Base-by-base conservation (phyloP, 805 yeast species). In the Pichia thaimueangensis region DNA sequence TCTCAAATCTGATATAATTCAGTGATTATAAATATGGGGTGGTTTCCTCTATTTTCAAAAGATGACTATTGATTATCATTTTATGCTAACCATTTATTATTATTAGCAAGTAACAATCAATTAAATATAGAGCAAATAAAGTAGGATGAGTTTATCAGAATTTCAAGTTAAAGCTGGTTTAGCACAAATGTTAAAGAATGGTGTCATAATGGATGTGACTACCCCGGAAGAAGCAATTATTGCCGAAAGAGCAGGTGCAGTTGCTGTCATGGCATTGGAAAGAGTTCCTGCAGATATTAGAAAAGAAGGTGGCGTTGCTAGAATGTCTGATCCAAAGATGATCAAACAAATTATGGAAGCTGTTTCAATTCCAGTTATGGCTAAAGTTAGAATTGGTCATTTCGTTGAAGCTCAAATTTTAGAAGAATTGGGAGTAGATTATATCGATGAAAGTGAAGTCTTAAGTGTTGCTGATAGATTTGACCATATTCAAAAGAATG, bases 211-310 rank as follows among this genome's bases (percentile, higher is more conserved):
- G 83, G 83, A 77, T 57, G 93, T 83, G 30, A 86, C 83, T 45
- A 82, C 71, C 45, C 80, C 81, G 28, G 93, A 85, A 55, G 93
- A 85, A 64, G 94, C 94, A 19, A 60, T 69, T 34, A 75, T 85
- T 40, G 94, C 94, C 20, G 91, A 85, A 61, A 69, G 66, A 42
- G 91, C 94, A 4, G 94, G 94, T 47, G 94, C 94, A 12, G 82
- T 86, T 65, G 91, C 94, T 12, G 94, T 85, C 19, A 85, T 85
- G 94, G 94, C 94, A 5, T 69, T 85, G 50, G 94, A 85, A 64
- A 68, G 82, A 53, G 86, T 85, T 45, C 94, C 94, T 10, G 87
- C 93, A 7, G 93, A 85, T 58, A 85, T 85, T 76, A 74, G 93
- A 56, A 80, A 76, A 48, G 76, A 82, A 41, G 91, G 91, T 39